These are phyloP conservation scores for Closterium sp. DNA, from an alignment of 139 green algal species.

Conservation along the genomic window DNA sequence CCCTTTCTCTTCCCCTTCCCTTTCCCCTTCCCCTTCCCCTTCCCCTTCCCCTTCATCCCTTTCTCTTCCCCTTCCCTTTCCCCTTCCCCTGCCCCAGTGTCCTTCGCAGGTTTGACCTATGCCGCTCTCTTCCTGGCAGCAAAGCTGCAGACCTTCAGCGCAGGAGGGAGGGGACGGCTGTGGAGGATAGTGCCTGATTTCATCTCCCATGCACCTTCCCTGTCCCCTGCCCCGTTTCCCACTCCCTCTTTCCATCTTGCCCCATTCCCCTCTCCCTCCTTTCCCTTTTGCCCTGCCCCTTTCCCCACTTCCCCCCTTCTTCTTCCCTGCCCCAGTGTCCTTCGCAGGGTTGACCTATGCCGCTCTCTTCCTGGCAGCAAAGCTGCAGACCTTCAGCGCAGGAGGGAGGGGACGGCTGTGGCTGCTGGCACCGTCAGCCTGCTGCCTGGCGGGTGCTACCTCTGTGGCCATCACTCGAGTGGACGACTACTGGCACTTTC, in stretches of 20 bases:
- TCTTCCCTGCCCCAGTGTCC: not conserved
- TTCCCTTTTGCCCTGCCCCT: too few relatives aligned
- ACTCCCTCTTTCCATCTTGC: not conserved
- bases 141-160: slow-evolving; percentile 28
- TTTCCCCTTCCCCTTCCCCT: too few relatives aligned
- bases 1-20: too few relatives aligned
- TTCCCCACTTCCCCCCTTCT: too few relatives aligned
- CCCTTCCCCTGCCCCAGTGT: slow-evolving; percentile 8
- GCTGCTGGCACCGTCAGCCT: not conserved
- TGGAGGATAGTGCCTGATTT: not conserved
- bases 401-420: slow-evolving; percentile 12
- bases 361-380: slow-evolving; percentile 39
- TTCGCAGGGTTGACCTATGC: slow-evolving; percentile 36
- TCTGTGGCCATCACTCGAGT: slow-evolving; percentile 29
- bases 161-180: slow-evolving; percentile 1
- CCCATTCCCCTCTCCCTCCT: too few relatives aligned
- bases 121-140: slow-evolving; percentile 41
- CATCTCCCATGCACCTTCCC: too few relatives aligned
- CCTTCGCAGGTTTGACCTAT: slow-evolving; percentile 27
- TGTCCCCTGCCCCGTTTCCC: too few relatives aligned
- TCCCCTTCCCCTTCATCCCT: too few relatives aligned
- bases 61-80: too few relatives aligned
- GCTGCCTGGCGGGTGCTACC: slow-evolving; percentile 23
- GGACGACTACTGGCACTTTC: slow-evolving; percentile 44
- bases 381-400: slow-evolving; percentile 24